Conservation (phyloP, 164 flowering plant species). For the Litsea cubeba region DNA sequence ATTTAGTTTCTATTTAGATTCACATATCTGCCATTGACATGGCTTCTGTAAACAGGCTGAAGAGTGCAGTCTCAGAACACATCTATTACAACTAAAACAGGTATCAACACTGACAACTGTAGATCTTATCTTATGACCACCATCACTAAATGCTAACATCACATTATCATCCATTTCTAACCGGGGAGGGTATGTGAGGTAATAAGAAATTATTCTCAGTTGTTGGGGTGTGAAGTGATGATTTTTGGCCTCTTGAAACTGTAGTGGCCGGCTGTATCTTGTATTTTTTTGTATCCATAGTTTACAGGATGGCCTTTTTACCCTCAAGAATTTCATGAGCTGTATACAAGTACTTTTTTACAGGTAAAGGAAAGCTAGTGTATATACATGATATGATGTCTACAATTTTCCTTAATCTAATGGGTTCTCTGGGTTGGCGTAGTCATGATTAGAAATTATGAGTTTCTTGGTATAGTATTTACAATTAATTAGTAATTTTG, state of each 20-base stretch:
- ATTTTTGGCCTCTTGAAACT: conserved; percentile 5
- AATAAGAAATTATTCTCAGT: not conserved
- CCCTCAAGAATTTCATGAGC: not conserved
- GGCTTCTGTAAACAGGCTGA: conserved; percentile 42
- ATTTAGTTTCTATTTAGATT: not conserved
- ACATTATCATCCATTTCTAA: conserved; percentile 9
- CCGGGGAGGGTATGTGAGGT: not conserved
- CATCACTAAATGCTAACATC: conserved; percentile 17
- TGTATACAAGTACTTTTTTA: conserved; percentile 15
- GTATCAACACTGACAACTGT: conserved; percentile 26
- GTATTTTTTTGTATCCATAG: conserved; percentile 20
- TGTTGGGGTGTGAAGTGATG: conserved; percentile 3
- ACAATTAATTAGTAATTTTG: too few relatives aligned
- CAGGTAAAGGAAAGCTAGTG: conserved; percentile 17
- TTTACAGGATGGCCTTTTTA: conserved; percentile 11
- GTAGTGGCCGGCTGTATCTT: conserved; percentile 8
- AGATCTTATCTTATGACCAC: conserved; percentile 19
- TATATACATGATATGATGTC: conserved; percentile 10
- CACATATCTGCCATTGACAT: not conserved
- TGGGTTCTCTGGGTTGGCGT: too few relatives aligned
- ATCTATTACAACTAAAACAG: conserved; percentile 46
- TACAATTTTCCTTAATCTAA: too few relatives aligned
- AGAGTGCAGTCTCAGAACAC: conserved; percentile 63
- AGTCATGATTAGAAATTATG: too few relatives aligned
- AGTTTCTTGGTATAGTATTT: too few relatives aligned